Conservation (phyloP, 139 green algal genomes). For the Micractinium sp. region DNA sequence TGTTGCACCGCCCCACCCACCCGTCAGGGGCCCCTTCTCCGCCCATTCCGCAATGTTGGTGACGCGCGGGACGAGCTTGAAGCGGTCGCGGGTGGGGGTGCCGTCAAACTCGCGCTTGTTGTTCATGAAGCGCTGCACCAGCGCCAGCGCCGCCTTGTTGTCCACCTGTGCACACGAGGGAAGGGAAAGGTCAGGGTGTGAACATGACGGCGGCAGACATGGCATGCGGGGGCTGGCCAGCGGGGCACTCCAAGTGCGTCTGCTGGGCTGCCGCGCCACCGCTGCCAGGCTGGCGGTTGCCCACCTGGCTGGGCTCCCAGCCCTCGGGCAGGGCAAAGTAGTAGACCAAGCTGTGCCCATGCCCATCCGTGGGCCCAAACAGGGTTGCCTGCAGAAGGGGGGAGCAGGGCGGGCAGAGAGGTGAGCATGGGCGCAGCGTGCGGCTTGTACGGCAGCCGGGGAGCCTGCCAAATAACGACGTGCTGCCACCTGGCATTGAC, state of each 20-base stretch:
- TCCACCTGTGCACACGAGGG: not conserved
- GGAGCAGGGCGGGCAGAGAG: not conserved
- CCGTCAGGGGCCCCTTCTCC: constrained; percentile 65
- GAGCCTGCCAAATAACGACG: not conserved
- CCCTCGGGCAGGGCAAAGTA: constrained; percentile 81
- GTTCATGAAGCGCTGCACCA: constrained; percentile 76
- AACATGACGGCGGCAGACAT: too few species aligned
- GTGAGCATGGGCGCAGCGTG: not conserved
- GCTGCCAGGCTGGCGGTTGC: too few species aligned
- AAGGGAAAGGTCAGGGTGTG: not conserved
- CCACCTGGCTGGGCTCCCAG: constrained; percentile 61
- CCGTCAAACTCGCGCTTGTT: constrained; percentile 78
- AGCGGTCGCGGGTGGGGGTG: constrained; percentile 67
- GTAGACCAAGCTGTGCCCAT: constrained; percentile 74
- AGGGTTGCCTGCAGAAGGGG: constrained; percentile 54
- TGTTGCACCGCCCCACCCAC: not conserved
- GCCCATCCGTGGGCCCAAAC: constrained; percentile 75
- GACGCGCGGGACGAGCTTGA: constrained; percentile 88
- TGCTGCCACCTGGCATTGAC: not conserved
- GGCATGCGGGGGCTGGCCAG: too few species aligned
- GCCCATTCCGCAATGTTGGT: constrained; percentile 87
- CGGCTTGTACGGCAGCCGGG: not conserved
- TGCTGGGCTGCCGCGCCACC: not conserved
- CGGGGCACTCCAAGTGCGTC: not conserved
- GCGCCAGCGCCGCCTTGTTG: constrained; percentile 69